Evolutionary conservation across 495 filamentous ascomycete genomes (phyloP).

Genomic region (Penicillium longicatenatum): DNA sequence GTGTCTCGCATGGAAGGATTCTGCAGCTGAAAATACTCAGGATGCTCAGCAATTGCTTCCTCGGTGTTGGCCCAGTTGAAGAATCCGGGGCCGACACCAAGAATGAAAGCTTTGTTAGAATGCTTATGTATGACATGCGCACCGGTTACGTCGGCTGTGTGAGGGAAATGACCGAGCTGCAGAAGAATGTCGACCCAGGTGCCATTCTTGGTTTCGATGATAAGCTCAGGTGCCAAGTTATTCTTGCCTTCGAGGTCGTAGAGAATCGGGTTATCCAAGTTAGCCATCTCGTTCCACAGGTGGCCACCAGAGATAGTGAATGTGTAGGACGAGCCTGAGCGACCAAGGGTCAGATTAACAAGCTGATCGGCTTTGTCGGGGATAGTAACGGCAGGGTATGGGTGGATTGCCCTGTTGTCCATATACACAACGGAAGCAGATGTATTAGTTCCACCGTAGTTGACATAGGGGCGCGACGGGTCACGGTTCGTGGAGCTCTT

Average conservation of each 20-base stretch:
- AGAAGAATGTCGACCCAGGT: slow-evolving; percentile 57
- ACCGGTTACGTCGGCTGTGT: slow-evolving; percentile 18
- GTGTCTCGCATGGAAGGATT: slow-evolving; percentile 53
- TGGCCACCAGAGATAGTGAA: slow-evolving; percentile 41
- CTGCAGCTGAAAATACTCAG: slow-evolving; percentile 44
- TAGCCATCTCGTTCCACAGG: slow-evolving; percentile 34
- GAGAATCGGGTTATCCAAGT: slow-evolving; percentile 41
- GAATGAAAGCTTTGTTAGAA: slow-evolving; percentile 46
- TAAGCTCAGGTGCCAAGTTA: slow-evolving; percentile 30
- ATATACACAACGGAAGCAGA: slow-evolving; percentile 36
- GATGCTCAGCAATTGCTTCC: slow-evolving; percentile 38
- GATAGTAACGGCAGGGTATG: slow-evolving; percentile 40
- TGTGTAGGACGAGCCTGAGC: slow-evolving; percentile 35
- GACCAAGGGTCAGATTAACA: slow-evolving; percentile 39
- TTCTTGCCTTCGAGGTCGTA: slow-evolving; percentile 35
- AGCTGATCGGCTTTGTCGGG: slow-evolving; percentile 45
- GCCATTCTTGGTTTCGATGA: slow-evolving; percentile 46
- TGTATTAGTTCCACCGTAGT: slow-evolving; percentile 38
- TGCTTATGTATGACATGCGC: slow-evolving; percentile 59
- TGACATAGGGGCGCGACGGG: slow-evolving; percentile 36
- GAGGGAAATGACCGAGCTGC: slow-evolving; percentile 17
- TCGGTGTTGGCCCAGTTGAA: slow-evolving; percentile 46
- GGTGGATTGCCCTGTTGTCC: slow-evolving; percentile 28
- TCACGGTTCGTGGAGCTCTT: slow-evolving; percentile 14
- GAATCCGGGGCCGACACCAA: slow-evolving; percentile 34